Base-by-base conservation (phyloP, 768 basidiomycete genomes). In the Leccinum sublutescens region DNA sequence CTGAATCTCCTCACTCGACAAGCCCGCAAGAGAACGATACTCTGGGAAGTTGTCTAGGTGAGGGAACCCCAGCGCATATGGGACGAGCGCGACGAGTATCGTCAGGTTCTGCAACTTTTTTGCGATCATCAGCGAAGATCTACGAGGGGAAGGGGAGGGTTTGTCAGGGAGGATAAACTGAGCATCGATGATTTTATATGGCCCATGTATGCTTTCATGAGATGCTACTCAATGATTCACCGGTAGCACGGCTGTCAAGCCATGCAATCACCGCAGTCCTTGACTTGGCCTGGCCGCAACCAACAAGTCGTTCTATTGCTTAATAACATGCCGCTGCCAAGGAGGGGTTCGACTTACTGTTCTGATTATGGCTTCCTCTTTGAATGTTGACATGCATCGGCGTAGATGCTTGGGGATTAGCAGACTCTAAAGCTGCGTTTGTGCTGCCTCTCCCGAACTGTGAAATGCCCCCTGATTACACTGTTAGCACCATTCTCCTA, bases 1-100 rank as follows among this genome's bases (percentile, higher is more conserved):
- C 2, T 33, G 57, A n/a, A 70, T 45, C 33, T 68, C 56, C n/a
- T 62, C 34, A 3, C 34, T 36, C 45, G 68, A 67, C n/a, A 68
- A 33, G 9, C 65, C 68, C 0, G 55, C 59, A 17, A 68, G 68
- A 1, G 68, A 70, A 48, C 62, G 68, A 48, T 69, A 33, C 17
- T 62, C 59, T 0, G 62, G 65, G 17, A 68, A 69, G 34, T 58
- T 43, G 36, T 25, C 56, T 8, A 69, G 52, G 50, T 61, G 56
- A 9, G 59, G 38, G 36, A 62, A 65, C 1, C 63, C 68, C 5
- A 56, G 19, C 9, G 48, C 40, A 34, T 15, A 49, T 31, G 68
- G 52, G 45, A 58, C 9, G 33, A 70, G 57, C 1, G 49, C 43
- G 27, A 50, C 38, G 1, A 65, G 8, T 4, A 50, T 27, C 12